Evolutionary conservation across 805 yeast species (phyloP), one percentile per base, ranked within the genome.

Genomic region (Yarrowia sp.): DNA sequence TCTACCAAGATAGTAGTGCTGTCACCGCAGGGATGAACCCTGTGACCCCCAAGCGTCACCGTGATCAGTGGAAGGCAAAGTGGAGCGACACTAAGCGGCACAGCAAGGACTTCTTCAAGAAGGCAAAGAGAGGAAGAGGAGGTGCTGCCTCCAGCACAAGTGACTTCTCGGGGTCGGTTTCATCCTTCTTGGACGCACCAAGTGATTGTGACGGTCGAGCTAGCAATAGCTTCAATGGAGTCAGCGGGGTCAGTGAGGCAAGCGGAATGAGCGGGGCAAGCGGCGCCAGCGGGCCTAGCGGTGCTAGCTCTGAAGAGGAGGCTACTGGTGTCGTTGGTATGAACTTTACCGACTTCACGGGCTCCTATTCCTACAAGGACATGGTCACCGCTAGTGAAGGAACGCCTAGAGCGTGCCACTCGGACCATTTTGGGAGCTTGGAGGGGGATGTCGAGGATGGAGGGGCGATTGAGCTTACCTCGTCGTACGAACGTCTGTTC

Each of bases 371-470:
- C 12, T 59, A 59, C 38, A 19, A 41, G 42, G 65, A 59, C 36
- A 35, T 59, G 52, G 65, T 59, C 16, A 59, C 65, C 8, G 65
- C 65, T 11, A 59, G 52, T 19, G 65, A 59, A 45, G 65, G 65
- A 2, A 59, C 65, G 15, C 46, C 65, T 4, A 26, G 65, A 35
- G 48, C 65, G 19, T 59, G 65, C 42, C 65, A 59, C 42, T 40
- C 48, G 16, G 52, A 59, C 35, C 52, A 59, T 16, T 43, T 43
- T 35, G 16, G 42, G 11, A 59, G 52, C 38, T 11, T 56, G 41
- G 64, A 58, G 3, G 42, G 35, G 10, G 32, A 32, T 11, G 3
- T 19, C 4, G 65, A 43, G 14, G 52, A 35, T 36, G 52, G 49
- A 9, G 50, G 52, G 15, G 63, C 8, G 9, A 8, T 12, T 14